A percentile compares a stretch with the other conserved stretches of the same genome.
Evolutionary conservation across 495 filamentous ascomycete genomes (phyloP).

Genomic region (Chaetomium cochliodes): DNA sequence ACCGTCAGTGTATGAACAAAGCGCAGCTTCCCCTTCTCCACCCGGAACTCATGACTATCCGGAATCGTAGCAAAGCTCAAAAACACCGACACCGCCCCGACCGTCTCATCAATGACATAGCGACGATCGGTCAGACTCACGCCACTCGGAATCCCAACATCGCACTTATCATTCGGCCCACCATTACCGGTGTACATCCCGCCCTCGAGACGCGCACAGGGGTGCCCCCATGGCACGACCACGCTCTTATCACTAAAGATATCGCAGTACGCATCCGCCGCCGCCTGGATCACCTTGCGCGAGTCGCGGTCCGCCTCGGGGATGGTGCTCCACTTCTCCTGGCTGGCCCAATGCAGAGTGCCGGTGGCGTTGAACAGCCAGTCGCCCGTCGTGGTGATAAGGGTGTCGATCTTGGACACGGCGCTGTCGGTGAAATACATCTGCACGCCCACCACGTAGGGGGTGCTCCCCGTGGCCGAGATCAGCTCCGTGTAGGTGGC

Average conservation of each 20-base stretch:
- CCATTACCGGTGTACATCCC: constrained; percentile 45
- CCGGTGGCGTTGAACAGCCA: constrained; percentile 54
- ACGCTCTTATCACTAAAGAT: constrained; percentile 47
- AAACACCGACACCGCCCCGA: constrained; percentile 48
- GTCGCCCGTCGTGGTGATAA: constrained; percentile 45
- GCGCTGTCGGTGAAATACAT: constrained; percentile 37
- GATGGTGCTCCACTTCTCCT: constrained; percentile 48
- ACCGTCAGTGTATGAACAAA: constrained; percentile 51
- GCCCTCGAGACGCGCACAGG: constrained; percentile 50
- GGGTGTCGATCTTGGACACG: constrained; percentile 43
- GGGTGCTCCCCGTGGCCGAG: constrained; percentile 42
- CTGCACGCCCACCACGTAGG: constrained; percentile 53
- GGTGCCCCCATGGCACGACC: constrained; percentile 50
- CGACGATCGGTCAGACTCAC: constrained; percentile 43
- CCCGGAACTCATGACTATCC: constrained; percentile 52
- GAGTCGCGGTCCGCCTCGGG: constrained; percentile 44
- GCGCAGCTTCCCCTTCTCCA: constrained; percentile 50
- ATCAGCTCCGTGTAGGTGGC: constrained; percentile 55
- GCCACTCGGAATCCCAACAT: constrained; percentile 43
- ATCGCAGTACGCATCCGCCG: constrained; percentile 51
- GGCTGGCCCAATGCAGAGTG: constrained; percentile 46
- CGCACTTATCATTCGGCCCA: constrained; percentile 37
- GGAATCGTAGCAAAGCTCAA: constrained; percentile 46
- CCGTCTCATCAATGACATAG: constrained; percentile 54
- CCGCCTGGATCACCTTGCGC: constrained; percentile 48